Conservation (phyloP, 768 basidiomycete genomes). For the Boletus patriciae region DNA sequence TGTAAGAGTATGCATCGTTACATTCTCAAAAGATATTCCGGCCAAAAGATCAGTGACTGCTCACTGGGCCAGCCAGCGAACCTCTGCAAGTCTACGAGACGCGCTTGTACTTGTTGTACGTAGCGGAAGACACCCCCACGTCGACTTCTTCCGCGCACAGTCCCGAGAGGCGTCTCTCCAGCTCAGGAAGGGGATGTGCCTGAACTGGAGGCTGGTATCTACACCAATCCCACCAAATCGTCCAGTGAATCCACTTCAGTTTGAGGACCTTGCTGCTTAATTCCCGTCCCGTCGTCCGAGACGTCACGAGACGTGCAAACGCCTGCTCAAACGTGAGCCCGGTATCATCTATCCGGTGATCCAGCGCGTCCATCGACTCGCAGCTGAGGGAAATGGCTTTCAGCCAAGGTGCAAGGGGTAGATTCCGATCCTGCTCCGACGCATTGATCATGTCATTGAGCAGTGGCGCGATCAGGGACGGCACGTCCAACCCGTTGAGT, state of each 20-base stretch:
- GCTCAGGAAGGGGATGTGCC: slow-evolving; percentile 21
- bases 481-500: slow-evolving; percentile 29
- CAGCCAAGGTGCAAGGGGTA: slow-evolving; percentile 30
- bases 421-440: slow-evolving; percentile 15
- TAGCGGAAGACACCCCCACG: slow-evolving; percentile 31
- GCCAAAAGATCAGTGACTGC: neutral
- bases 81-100: slow-evolving; percentile 17
- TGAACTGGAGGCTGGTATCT: slow-evolving; percentile 21
- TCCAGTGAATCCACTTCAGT: slow-evolving; percentile 34
- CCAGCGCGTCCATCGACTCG: slow-evolving; percentile 27
- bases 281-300: slow-evolving; percentile 28
- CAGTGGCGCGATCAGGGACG: slow-evolving; percentile 20
- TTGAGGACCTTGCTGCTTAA: slow-evolving; percentile 26
- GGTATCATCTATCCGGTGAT: slow-evolving; percentile 19
- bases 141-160: slow-evolving; percentile 29
- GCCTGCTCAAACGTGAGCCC: slow-evolving; percentile 31
- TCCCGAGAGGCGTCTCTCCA: slow-evolving; percentile 23
- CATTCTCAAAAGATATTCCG: neutral
- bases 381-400: slow-evolving; percentile 33
- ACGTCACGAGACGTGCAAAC: slow-evolving; percentile 24
- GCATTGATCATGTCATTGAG: slow-evolving; percentile 26
- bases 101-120: slow-evolving; percentile 35
- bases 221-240: slow-evolving; percentile 33
- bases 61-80: slow-evolving; percentile 15
- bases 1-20: slow-evolving; percentile 20